A percentile compares a stretch with the other conserved stretches of the same genome.
Conservation (phyloP, 2,329 filamentous ascomycete species). For the Nemania abortiva region DNA sequence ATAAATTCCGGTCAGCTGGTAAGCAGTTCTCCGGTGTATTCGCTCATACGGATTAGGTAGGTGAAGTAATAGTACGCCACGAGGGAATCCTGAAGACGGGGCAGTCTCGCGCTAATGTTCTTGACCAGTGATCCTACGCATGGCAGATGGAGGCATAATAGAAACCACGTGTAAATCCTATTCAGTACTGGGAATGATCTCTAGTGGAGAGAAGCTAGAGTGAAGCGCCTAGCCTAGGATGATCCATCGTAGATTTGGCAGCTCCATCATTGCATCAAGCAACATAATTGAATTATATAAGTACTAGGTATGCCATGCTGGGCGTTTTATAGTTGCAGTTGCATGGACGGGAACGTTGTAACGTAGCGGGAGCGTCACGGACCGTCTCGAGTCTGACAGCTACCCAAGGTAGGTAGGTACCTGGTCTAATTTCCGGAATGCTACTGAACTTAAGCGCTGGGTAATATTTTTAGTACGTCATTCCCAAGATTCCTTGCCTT, state of each 20-base stretch:
- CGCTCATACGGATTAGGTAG: background rate
- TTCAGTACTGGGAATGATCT: background rate
- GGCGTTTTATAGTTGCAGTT: no score
- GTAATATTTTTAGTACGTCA: background rate
- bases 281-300: no score
- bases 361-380: background rate
- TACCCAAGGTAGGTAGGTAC: no score
- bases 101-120: background rate
- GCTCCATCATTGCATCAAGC: no score
- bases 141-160: conserved; percentile 19
- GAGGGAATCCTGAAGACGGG: background rate
- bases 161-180: background rate
- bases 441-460: no score
- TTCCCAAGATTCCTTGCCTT: background rate
- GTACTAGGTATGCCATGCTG: no score
- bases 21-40: background rate
- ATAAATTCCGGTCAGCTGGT: background rate
- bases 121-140: background rate
- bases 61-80: background rate
- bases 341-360: background rate
- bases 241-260: no score
- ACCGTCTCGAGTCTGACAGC: background rate
- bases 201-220: no score
- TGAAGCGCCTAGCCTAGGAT: no score
- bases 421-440: no score